These are phyloP conservation scores for Kluyveromyces marxianus DNA, from an alignment of 1,139 yeast species.

Conservation along the genomic window DNA sequence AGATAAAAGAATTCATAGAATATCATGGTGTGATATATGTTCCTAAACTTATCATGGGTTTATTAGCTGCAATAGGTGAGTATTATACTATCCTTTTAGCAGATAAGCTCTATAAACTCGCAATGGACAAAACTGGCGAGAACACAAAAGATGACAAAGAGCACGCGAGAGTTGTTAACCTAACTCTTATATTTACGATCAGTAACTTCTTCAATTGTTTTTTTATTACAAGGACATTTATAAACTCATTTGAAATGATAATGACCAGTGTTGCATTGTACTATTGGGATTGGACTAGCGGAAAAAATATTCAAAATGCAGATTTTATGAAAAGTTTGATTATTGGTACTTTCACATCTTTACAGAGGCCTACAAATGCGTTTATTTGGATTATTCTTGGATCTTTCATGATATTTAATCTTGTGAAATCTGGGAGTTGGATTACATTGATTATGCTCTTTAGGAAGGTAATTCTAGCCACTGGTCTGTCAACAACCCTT, in stretches of 20 bases:
- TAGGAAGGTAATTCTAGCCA: constrained; percentile 21
- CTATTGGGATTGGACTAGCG: constrained; percentile 61
- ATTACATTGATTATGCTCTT: constrained; percentile 14
- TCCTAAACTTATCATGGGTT: constrained; percentile 67
- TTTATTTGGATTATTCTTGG: constrained; percentile 69
- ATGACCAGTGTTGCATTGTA: constrained; percentile 64
- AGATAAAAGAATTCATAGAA: constrained; percentile 12
- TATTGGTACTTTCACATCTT: constrained; percentile 50
- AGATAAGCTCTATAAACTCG: constrained; percentile 27
- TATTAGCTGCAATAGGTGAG: constrained; percentile 70
- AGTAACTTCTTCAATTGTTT: constrained; percentile 81
- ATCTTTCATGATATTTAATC: constrained; percentile 26
- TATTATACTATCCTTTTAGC: constrained; percentile 47
- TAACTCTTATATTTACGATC: constrained; percentile 41
- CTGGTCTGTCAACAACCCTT: constrained; percentile 28
- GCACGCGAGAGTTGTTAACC: constrained; percentile 9
- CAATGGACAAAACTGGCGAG: constrained; percentile 20
- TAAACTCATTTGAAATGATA: constrained; percentile 74
- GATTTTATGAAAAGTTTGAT: constrained; percentile 24
- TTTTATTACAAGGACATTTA: constrained; percentile 72
- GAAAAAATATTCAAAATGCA: constrained; percentile 16
- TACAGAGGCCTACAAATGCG: constrained; percentile 79
- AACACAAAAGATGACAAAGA: constrained; percentile 25
- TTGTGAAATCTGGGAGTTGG: constrained; percentile 12
- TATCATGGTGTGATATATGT: constrained; percentile 34